Base-by-base conservation (phyloP, 345 rosid genomes). In the Toxicodendron radicans region DNA sequence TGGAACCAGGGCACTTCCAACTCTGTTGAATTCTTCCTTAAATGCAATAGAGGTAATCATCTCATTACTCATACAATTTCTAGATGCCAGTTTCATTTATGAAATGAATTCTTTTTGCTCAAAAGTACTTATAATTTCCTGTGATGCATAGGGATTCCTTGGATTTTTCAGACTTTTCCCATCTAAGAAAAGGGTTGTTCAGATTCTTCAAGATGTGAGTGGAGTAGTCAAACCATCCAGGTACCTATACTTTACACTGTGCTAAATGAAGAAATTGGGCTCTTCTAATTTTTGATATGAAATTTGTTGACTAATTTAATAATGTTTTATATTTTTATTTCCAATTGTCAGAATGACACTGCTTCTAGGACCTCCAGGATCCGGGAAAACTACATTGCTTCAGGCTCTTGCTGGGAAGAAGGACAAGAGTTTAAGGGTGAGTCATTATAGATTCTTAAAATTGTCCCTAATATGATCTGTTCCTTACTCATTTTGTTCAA, bases 311-410 rank as follows among this genome's bases (percentile, higher is more conserved):
- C 30, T 33, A 30, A 14, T 23, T 35, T 16, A 27, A 17, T 53
- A 68, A 53, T 16, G 2, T 13, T 56, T 45, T 4, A n/a, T 27
- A 24, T 48, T 64, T 52, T 8, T 35, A 69, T 67, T 21, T 32
- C 18, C 65, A 38, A 38, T n/a, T 54, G 56, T 18, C 84, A 84
- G 93, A 63, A 87, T 89, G 91, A 73, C 87, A 58, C 71, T 89
- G 70, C 90, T 89, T 56, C 78, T 87, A 48, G 93, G 93, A 30
- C 93, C 93, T 23, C 91, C 91, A 18, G 85, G 83, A 16, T 83
- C 88, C 0, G 93, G 93, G 12, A 87, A 87, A 82, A 89, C 91
- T 27, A 87, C 90, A 43, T 57, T 89, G 68, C 79, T 89, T 52
- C 87, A 76, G 27, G 85, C 87, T 45, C 83, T 89, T 51, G 77